A percentile compares a stretch with the other conserved stretches of the same genome.
phyloP scores from a whole-genome alignment of 805 yeast genomes.

The Candida cerambycidarum region DNA sequence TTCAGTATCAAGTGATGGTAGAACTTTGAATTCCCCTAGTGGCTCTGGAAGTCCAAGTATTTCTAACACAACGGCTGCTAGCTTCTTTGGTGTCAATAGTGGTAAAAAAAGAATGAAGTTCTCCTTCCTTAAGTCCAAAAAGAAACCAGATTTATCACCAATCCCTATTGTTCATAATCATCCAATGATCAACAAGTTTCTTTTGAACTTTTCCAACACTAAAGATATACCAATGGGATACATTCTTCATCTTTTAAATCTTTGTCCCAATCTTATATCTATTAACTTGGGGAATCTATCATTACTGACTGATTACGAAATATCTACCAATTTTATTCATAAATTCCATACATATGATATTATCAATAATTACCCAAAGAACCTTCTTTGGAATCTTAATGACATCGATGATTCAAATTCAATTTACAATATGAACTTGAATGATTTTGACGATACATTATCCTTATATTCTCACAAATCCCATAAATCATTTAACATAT shows the following conservation, averaged over 20 bases:
- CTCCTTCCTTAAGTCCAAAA: not conserved
- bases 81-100: constrained; percentile 8
- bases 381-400: constrained; percentile 16
- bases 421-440: constrained; percentile 13
- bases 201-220: constrained; percentile 62
- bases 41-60: not conserved
- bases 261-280: constrained; percentile 59
- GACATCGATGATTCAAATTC: constrained; percentile 16
- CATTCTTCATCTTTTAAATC: constrained; percentile 62
- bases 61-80: not conserved
- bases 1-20: constrained; percentile 9
- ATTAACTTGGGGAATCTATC: constrained; percentile 63
- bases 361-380: constrained; percentile 38
- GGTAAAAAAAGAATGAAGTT: constrained; percentile 11
- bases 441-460: constrained; percentile 12
- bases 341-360: constrained; percentile 40
- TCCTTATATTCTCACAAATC: constrained; percentile 10
- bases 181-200: constrained; percentile 61
- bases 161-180: constrained; percentile 29
- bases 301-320: constrained; percentile 65
- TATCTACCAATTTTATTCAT: constrained; percentile 35
- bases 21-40: not conserved
- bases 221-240: constrained; percentile 80
- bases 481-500: constrained; percentile 4
- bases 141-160: not conserved